These are phyloP conservation scores for Paraphaeosphaeria sporulosa DNA, from an alignment of 2,329 filamentous ascomycete genomes.

Conservation along the genomic window DNA sequence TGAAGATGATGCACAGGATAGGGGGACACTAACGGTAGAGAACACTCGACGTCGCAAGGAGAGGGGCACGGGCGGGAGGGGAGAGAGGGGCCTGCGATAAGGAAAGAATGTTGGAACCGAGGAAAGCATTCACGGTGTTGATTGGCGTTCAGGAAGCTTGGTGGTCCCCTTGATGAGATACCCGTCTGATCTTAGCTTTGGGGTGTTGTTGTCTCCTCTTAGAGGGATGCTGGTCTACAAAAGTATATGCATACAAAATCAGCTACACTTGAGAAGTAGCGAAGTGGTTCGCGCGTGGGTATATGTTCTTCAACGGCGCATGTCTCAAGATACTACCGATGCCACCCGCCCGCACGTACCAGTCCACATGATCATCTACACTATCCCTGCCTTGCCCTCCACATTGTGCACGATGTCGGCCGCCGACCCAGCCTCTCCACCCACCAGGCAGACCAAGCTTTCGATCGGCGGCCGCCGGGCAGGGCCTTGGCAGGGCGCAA, in stretches of 20 bases:
- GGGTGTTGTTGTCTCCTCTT: neutral
- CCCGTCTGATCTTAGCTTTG: conserved; percentile 4
- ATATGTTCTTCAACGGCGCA: neutral
- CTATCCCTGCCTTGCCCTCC: too few species aligned
- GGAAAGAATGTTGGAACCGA: neutral
- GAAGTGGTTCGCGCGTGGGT: neutral
- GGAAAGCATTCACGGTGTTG: neutral
- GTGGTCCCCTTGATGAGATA: conserved; percentile 11
- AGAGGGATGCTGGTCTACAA: neutral
- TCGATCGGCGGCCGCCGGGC: too few species aligned
- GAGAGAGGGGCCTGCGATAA: conserved; percentile 46
- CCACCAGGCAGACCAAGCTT: too few species aligned
- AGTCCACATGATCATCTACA: too few species aligned
- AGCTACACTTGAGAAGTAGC: neutral
- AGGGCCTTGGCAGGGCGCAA: too few species aligned
- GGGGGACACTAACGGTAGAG: conserved; percentile 64
- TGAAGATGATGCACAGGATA: conserved; percentile 69
- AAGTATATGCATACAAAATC: neutral
- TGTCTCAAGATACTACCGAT: too few species aligned
- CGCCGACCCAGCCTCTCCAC: too few species aligned
- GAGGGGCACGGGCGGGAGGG: conserved; percentile 54
- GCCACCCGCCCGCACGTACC: too few species aligned
- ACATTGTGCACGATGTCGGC: too few species aligned
- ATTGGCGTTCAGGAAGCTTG: neutral
- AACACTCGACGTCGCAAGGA: conserved; percentile 51